Evolutionary conservation across 2,329 filamentous ascomycete genomes (phyloP).

Genomic region (Blastomyces emzantsi): DNA sequence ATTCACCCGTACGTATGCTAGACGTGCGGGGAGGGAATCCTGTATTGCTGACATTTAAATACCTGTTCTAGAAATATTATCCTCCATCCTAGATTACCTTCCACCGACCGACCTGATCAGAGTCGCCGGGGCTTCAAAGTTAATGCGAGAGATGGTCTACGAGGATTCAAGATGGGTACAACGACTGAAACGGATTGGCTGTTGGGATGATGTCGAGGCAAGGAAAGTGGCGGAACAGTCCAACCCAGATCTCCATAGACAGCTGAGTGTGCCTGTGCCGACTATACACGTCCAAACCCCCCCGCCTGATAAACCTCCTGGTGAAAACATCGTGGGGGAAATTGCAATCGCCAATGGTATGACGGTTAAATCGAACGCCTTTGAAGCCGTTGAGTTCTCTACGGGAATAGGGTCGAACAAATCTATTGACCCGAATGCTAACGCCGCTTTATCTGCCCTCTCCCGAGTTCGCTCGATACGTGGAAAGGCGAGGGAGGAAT

Average conservation of each 20-base stretch:
- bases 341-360: neutral
- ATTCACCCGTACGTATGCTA: neutral
- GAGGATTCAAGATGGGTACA: slow-evolving; percentile 95
- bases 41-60: slow-evolving; percentile 20
- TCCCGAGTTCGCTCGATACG: slow-evolving; percentile 66
- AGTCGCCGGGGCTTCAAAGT: slow-evolving; percentile 73
- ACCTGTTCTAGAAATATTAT: slow-evolving; percentile 62
- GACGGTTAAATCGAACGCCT: slow-evolving; percentile 54
- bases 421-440: slow-evolving; percentile 44
- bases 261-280: neutral
- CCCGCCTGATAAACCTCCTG: neutral
- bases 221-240: slow-evolving; percentile 69
- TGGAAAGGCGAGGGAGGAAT: slow-evolving; percentile 79
- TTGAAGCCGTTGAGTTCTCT: slow-evolving; percentile 63
- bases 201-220: slow-evolving; percentile 86
- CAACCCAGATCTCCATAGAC: slow-evolving; percentile 21
- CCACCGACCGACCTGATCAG: slow-evolving; percentile 75
- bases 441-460: slow-evolving; percentile 59
- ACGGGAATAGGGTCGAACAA: slow-evolving; percentile 26
- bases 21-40: slow-evolving; percentile 9
- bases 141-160: slow-evolving; percentile 96
- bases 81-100: slow-evolving; percentile 79
- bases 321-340: neutral
- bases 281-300: slow-evolving; percentile 2
- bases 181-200: slow-evolving; percentile 73